phyloP scores from a whole-genome alignment of 345 rosid genomes.

The sweet orange (Citrus sinensis) region DVS_A1.0 CM039161.1:5694501-5695000 shows the following conservation, averaged over 20 bases:
- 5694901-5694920: constrained; percentile 89
- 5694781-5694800: neutral
- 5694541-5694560: constrained; percentile 51
- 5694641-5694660: constrained; percentile 47
- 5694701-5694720: constrained; percentile 82
- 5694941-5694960: constrained; percentile 94
- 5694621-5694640: constrained; percentile 31
- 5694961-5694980: constrained; percentile 90
- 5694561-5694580: constrained; percentile 78
- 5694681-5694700: constrained; percentile 82
- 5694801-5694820: neutral
- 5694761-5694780: neutral
- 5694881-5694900: constrained; percentile 23
- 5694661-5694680: constrained; percentile 78
- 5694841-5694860: no score
- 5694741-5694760: constrained; percentile 59
- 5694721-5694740: constrained; percentile 76
- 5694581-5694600: constrained; percentile 68
- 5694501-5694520: no score
- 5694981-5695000: constrained; percentile 78
- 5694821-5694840: no score
- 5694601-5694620: constrained; percentile 59
- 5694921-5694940: constrained; percentile 75
- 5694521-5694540: constrained; percentile 24
- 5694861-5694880: no score